Evolutionary conservation across 345 rosid genomes (phyloP), one percentile per base, ranked within the genome.

Genomic region (Clausena lansium): DNA sequence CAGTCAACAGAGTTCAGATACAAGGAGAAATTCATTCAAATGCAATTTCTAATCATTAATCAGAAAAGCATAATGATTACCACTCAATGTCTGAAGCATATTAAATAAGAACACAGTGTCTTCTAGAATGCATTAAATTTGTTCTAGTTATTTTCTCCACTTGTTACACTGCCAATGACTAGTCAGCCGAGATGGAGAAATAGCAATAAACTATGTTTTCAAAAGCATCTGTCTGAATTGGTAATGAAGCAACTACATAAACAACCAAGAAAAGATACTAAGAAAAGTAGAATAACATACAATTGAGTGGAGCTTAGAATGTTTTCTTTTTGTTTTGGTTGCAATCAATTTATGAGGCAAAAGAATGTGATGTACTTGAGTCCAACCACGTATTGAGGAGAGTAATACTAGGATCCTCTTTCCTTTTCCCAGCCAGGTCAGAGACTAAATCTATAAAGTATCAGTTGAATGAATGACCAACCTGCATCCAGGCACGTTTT

Each of bases 401-500:
- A 6, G 22, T 41, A 63, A 63, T 20, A 62, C 4, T 22, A 20
- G 6, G n/a, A 14, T 32, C 36, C 75, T 33, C 60, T 25, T 9
- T 24, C 8, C 24, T 4, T n/a, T 2, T 58, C 11, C n/a, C 33
- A 28, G 66, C 8, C 9, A 7, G 39, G 30, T 61, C 41, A 41
- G 11, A 19, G 58, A 25, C 78, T 22, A 60, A 47, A 50, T 70
- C 74, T 30, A 70, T 19, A 25, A 62, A 27, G 78, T 39, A 70
- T n/a, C 24, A 73, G 57, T 81, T 57, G 73, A 79, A 72, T 36
- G 66, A 81, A 72, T 41, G 66, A 80, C 80, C 36, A 80, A 95
- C 98, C 88, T 95, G 99, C 97, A 91, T 86, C 98, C 98, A 95
- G 76, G 98, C 99, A 70, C 98, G 97, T 81, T 78, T 93, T 68